Conservation (phyloP, 495 filamentous ascomycete genomes). For the Penicillium mononematosum region DNA sequence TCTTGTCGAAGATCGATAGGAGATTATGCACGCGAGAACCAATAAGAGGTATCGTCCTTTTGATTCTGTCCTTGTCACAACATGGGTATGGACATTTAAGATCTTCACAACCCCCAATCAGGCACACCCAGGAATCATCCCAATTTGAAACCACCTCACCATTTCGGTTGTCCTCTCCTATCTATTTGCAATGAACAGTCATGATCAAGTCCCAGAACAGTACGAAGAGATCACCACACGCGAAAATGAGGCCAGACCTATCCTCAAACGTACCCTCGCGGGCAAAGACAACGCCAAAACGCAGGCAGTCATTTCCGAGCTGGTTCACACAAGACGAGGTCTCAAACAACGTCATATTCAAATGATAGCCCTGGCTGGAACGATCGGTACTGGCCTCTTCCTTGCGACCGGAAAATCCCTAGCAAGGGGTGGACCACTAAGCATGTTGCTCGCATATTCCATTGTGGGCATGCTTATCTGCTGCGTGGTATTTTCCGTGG, state of each 20-base stretch:
- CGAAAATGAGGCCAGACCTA: neutral
- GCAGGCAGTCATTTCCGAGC: constrained; percentile 9
- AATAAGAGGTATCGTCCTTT: neutral
- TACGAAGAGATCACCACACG: neutral
- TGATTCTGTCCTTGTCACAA: neutral
- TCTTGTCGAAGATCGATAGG: neutral
- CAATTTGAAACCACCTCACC: neutral
- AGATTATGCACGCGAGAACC: neutral
- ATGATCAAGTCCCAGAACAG: neutral
- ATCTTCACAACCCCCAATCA: neutral
- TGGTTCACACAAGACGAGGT: constrained; percentile 13
- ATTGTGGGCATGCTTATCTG: constrained; percentile 26
- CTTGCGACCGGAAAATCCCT: constrained; percentile 53
- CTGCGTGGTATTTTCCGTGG: constrained; percentile 25
- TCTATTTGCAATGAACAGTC: neutral
- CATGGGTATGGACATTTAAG: neutral
- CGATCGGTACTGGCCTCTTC: constrained; percentile 35
- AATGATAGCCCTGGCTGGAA: constrained; percentile 48
- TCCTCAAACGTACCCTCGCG: neutral
- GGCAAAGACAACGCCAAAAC: constrained; percentile 1
- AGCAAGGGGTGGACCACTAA: constrained; percentile 58
- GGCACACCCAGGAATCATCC: neutral
- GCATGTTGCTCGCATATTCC: constrained; percentile 33
- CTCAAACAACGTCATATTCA: constrained; percentile 34
- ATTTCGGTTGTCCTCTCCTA: neutral